These are phyloP conservation scores for Microbotryum violaceum DNA, from an alignment of 1,284 basidiomycete genomes.

Conservation along the genomic window DNA sequence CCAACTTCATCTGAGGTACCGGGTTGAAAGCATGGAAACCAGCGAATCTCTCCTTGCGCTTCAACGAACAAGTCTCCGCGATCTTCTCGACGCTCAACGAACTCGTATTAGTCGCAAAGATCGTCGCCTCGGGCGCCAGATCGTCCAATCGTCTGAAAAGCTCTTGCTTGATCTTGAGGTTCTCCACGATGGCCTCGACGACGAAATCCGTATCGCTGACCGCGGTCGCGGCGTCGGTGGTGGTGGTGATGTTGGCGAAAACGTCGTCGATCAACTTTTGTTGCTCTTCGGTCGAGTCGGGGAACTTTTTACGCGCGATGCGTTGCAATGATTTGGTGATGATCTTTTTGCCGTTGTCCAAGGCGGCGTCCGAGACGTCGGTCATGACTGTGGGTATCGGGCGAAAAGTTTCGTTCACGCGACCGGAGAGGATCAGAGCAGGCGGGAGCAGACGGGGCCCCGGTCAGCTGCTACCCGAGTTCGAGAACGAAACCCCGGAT, in stretches of 20 bases:
- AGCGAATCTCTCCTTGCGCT: conserved; percentile 43
- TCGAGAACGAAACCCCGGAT: neutral
- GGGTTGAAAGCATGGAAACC: conserved; percentile 49
- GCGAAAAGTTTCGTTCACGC: too few relatives aligned
- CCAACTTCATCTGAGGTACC: conserved; percentile 51
- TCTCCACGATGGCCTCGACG: conserved; percentile 54
- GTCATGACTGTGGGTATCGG: conserved; percentile 34
- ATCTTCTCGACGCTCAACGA: conserved; percentile 49
- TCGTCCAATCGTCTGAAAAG: conserved; percentile 49
- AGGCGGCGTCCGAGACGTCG: conserved; percentile 44
- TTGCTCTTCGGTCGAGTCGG: conserved; percentile 44
- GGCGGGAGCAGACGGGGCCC: neutral
- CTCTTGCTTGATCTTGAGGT: conserved; percentile 50
- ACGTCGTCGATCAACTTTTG: conserved; percentile 40
- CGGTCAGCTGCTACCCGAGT: neutral
- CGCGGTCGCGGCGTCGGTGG: conserved; percentile 48
- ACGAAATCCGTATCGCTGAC: conserved; percentile 49
- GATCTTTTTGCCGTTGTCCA: conserved; percentile 48
- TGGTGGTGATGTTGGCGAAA: conserved; percentile 46
- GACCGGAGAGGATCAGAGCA: neutral
- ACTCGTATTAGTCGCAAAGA: conserved; percentile 54
- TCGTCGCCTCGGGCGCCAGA: conserved; percentile 45
- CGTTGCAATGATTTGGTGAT: conserved; percentile 50
- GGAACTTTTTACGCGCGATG: conserved; percentile 48
- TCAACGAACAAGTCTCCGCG: conserved; percentile 38